Base-by-base conservation (phyloP, 345 rosid species). In the Acer campestre region DNA sequence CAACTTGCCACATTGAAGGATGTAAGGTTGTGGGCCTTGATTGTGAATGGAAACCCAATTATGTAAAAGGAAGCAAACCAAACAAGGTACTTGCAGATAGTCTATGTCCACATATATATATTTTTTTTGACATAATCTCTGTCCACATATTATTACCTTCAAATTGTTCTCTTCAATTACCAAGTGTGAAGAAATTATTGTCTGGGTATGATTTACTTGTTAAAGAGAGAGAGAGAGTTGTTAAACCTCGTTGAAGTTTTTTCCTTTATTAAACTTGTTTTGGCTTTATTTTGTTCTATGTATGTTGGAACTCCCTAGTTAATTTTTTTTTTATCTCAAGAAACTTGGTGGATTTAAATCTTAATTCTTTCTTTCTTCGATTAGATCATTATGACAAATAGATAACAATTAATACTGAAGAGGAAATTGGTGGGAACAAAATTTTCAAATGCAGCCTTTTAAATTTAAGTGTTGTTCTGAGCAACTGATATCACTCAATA, bases 11-110 rank as follows among this genome's bases (percentile, higher is more conserved):
- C 78, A 88, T 95, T 67, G 90, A 92, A 84, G 89, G 68, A 78
- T 87, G 91, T 82, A 95, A 86, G 86, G 92, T 95, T 44, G 87
- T 91, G 42, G 99, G 98, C 27, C 7, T 93, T 80, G 99, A 95
- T 81, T 93, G 95, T 82, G 99, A 95, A 85, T 95, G 98, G 99
- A 96, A 94, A 81, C 99, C 99, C 27, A 96, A 91, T 87, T 88
- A 85, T 82, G 80, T 38, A 17, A 94, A 89, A 86, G 97, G 97
- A 70, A 73, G 89, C 84, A 85, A 85, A 82, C 92, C 89, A 23
- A 94, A 86, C 90, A 90, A 88, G 94, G 99, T 95, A 85, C 62
- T 29, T 35, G 20, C 71, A 10, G 38, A 23, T 70, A 75, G 49
- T 61, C 49, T 76, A 20, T 53, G 73, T 38, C 12, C 49, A 48